Evolutionary conservation across 805 yeast species (phyloP), one percentile per base, ranked within the genome.

Genomic region (Candida broadrunensis): DNA sequence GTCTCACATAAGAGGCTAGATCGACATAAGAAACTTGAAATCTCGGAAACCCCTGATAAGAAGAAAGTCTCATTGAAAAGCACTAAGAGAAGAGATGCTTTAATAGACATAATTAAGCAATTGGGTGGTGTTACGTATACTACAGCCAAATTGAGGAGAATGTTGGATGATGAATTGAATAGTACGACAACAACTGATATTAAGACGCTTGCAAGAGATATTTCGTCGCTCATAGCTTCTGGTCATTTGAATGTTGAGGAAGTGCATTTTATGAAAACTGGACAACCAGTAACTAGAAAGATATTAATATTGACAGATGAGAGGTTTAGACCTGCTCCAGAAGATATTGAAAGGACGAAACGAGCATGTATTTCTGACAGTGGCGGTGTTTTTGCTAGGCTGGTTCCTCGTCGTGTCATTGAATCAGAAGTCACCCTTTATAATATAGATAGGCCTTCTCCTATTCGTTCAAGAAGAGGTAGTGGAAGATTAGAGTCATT

Each of bases 181-280:
- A 46, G 39, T 25, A 35, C 48, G 1, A 63, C 70, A 7, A 35
- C 45, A 3, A 69, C 72, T 2, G 75, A 70, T 44, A 52, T 48
- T 27, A 70, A 69, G 40, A 70, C 75, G 1, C 46, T 70, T 14
- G 63, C 63, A 3, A 49, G 75, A 26, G 75, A 70, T 39, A 61
- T 70, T 4, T 55, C 59, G 1, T 41, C 50, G 13, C 48, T 70
- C 17, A 58, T 61, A 9, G 37, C 50, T 18, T 35, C 48, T 15
- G 39, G 51, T 6, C 51, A 53, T 15, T 19, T 64, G 31, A 60
- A 60, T 41, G 47, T 50, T 27, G 50, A 51, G 36, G 50, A 53
- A 39, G 44, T 66, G 20, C 32, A 48, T 8, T 47, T 66, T n/a
- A 40, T 45, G 5, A 47, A 55, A 35, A 51, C 59, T 4, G 72